A percentile compares a stretch with the other conserved stretches of the same genome.
These are phyloP conservation scores for Physaria fendleri DNA, from an alignment of 345 rosid species.

Conservation along the genomic window DNA sequence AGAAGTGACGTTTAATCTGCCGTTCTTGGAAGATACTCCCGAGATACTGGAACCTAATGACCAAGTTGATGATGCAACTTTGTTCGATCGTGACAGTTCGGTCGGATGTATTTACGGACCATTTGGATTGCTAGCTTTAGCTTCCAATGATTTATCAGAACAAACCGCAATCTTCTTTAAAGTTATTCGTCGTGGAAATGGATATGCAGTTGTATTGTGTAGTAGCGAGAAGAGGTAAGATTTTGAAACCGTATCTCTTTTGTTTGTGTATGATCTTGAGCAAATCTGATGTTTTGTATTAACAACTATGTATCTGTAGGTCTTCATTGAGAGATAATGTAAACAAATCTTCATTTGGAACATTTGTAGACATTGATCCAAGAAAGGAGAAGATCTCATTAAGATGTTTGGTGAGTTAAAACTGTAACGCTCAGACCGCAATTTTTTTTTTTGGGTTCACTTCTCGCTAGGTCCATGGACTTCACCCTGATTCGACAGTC, in stretches of 20 bases:
- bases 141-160: constrained; percentile 45
- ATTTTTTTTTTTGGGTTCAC: too few relatives aligned
- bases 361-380: constrained; percentile 39
- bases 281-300: neutral
- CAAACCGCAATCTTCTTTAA: constrained; percentile 59
- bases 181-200: constrained; percentile 33
- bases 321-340: constrained; percentile 37
- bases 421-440: too few relatives aligned
- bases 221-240: constrained; percentile 20
- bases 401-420: constrained; percentile 44
- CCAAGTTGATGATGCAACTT: constrained; percentile 33
- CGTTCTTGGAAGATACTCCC: constrained; percentile 12
- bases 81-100: constrained; percentile 36
- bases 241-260: too few relatives aligned
- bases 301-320: constrained; percentile 25
- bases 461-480: too few relatives aligned
- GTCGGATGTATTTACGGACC: constrained; percentile 45
- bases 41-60: constrained; percentile 29
- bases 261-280: too few relatives aligned
- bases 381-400: constrained; percentile 39
- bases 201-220: constrained; percentile 46
- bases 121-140: constrained; percentile 56
- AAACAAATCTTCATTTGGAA: constrained; percentile 37
- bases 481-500: too few relatives aligned
- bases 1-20: constrained; percentile 43